Evolutionary conservation across 2,329 filamentous ascomycete species (phyloP), one percentile per base, ranked within the genome.

Genomic region (Waltergamsia citrina): DNA sequence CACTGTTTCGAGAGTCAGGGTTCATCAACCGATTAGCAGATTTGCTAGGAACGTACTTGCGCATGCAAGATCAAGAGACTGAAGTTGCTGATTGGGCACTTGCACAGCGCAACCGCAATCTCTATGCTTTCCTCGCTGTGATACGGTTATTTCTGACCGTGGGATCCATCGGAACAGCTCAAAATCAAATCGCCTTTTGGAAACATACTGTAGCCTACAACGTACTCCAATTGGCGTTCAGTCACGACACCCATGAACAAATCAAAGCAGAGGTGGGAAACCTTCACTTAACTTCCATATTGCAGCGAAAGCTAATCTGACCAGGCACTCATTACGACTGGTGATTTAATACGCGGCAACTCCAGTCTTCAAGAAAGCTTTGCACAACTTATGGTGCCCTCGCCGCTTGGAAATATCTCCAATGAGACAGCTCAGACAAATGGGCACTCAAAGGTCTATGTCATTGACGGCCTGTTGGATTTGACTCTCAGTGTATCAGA

Each of bases 401-500:
- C 76, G 19, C 70, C 80, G 8, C 51, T 74, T 30, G 62, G 67
- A 20, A 30, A 42, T 24, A 36, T 42, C 22, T 45, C 53, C 29
- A 44, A 51, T 8, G 45, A 44, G 32, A 59, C 62, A 38, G 64
- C 60, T 21, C 58, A 64, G 29, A 27, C 56, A 5, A 75, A 76
- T 39, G 69, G 66, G n/a, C 56, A 67, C 8, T 60, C 68, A 11
- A 73, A 74, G 36, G 77, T 90, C 22, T 94, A 94, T 57, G 86
- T 98, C 20, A 94, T 98, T 48, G 90, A 96, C 55, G 92, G 85
- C 2, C 66, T 98, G 14, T 67, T 98, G 31, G 86, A 95, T 45
- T 63, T 95, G 28, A 79, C 82, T 0, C 65, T 98, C 7, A 78
- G 78, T 36, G 65, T 81, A 16, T 70, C 80, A 20, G 64, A 78